Evolutionary conservation across 768 basidiomycete species (phyloP), one percentile per base, ranked within the genome.

Genomic region (Cantharellus anzutake): DNA sequence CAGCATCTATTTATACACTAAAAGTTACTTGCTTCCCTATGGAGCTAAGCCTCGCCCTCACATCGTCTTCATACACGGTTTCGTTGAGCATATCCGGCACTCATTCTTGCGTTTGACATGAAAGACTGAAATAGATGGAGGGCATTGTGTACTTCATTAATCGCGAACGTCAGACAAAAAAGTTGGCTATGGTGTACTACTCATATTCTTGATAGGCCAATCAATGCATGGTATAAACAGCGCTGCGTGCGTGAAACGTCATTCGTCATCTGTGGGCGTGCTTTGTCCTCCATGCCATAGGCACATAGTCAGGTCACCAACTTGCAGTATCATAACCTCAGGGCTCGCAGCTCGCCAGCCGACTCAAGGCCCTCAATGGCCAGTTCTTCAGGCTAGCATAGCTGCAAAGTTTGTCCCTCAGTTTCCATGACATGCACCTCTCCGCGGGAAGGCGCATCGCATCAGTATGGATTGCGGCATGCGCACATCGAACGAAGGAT

Each of bases 1-100:
- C n/a, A 16, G 41, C 35, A 62, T 57, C n/a, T 51, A 51, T 35
- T 62, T 63, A 50, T 63, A 62, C 52, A 41, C 65, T 41, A 52
- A 42, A 29, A 14, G 16, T 34, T 60, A 64, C 57, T 51, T 35
- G 7, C 62, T 39, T 35, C 62, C 41, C 20, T 59, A 63, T 59
- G 59, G n/a, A n/a, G 20, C 20, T 29, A 29, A 56, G 20, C 64
- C 72, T 5, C 78, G 76, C 63, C 83, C 83, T 0, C 73, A 72
- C 4, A 63, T 88, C 40, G 76, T 89, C 63, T 85, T 83, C 66
- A 67, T 85, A 5, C 86, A 89, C 65, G 87, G 87, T 42, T 90
- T 88, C 66, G 78, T 76, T 37, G 65, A 65, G 60, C 64, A 63
- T 55, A 59, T 62, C 35, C 57, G 20, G 7, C 63, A 60, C 5